These are phyloP conservation scores for Nemania sp. DNA, from an alignment of 2,329 filamentous ascomycete genomes.

Conservation along the genomic window DNA sequence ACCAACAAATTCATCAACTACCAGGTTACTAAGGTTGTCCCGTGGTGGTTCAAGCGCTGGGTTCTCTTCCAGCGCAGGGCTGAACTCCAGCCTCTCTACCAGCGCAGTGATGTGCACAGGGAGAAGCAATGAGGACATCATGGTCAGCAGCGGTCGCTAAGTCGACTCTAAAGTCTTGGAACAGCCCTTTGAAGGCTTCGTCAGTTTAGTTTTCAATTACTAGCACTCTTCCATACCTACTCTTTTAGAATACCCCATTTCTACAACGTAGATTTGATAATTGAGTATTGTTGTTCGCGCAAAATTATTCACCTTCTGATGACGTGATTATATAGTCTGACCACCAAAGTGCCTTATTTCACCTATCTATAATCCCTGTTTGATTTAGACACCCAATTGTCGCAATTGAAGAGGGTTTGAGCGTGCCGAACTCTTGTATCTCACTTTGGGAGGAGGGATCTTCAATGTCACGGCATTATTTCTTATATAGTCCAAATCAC, in stretches of 20 bases:
- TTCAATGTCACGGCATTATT: too few species aligned
- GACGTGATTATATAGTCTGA: not conserved
- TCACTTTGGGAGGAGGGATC: too few species aligned
- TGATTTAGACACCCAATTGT: too few species aligned
- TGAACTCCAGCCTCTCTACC: constrained; percentile 37
- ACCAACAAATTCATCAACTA: constrained; percentile 46
- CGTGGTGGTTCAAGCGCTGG: constrained; percentile 45
- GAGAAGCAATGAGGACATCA: not conserved
- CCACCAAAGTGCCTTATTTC: too few species aligned
- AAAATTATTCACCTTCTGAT: too few species aligned
- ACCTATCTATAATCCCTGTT: too few species aligned
- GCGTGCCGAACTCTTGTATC: too few species aligned
- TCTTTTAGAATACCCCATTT: constrained; percentile 17
- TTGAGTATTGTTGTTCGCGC: constrained; percentile 3
- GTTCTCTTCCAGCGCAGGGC: constrained; percentile 39
- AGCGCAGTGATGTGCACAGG: too few species aligned
- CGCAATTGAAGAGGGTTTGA: too few species aligned
- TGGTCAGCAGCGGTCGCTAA: not conserved
- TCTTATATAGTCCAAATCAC: too few species aligned
- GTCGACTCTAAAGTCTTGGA: not conserved
- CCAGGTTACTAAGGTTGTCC: constrained; percentile 44
- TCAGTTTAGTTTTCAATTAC: not conserved
- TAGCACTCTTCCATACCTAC: constrained; percentile 1
- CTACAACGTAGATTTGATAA: constrained; percentile 12
- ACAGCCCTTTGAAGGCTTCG: not conserved